These are phyloP conservation scores for Petasospora fabianii DNA, from an alignment of 1,139 yeast genomes.

Conservation along the genomic window DNA sequence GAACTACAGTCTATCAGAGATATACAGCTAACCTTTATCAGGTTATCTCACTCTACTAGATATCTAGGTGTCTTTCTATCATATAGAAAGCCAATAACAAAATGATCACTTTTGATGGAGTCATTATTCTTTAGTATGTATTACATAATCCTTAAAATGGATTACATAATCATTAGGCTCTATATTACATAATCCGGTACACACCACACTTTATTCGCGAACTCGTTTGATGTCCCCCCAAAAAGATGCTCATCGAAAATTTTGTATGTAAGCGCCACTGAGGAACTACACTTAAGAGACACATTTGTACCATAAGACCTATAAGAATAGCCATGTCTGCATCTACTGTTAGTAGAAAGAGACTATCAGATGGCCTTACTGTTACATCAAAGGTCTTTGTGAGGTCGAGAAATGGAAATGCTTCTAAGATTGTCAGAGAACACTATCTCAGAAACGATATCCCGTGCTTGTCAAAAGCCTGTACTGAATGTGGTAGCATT, in stretches of 20 bases:
- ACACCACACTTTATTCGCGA: neutral
- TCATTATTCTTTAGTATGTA: no score
- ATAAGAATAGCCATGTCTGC: conserved; percentile 9
- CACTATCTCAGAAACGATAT: conserved; percentile 90
- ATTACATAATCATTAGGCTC: neutral
- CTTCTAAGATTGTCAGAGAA: conserved; percentile 87
- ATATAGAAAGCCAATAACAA: no score
- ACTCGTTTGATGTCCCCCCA: neutral
- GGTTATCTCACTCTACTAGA: no score
- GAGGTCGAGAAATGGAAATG: conserved; percentile 84
- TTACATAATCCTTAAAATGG: no score
- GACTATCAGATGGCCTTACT: conserved; percentile 47
- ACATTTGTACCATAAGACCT: neutral
- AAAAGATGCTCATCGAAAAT: neutral
- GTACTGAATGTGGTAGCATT: conserved; percentile 50
- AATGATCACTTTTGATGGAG: no score
- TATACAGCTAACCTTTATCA: no score
- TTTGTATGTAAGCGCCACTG: neutral
- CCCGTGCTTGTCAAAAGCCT: conserved; percentile 78
- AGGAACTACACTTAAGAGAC: neutral
- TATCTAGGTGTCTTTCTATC: no score
- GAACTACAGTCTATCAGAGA: no score
- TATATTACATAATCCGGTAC: no score
- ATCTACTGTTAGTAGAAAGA: conserved; percentile 12
- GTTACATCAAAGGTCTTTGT: conserved; percentile 92